A percentile compares a stretch with the other conserved stretches of the same genome.
Evolutionary conservation across 2,329 filamentous ascomycete species (phyloP).

Genomic region (Passalora sequoiae): DNA sequence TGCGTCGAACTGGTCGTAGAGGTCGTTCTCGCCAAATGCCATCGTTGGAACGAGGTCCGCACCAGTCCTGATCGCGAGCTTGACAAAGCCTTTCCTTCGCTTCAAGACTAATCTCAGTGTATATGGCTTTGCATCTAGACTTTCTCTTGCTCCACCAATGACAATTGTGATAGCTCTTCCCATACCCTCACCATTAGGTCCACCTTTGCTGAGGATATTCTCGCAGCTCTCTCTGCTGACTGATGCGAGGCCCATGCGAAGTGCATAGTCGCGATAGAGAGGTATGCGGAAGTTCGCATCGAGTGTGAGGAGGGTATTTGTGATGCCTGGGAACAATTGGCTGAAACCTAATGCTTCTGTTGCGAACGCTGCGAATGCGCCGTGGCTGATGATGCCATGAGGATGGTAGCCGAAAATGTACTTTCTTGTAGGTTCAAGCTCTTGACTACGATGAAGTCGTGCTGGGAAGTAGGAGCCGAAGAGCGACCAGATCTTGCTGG

Average conservation of each 20-base stretch:
- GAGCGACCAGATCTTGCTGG: constrained; percentile 72
- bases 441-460: constrained; percentile 74
- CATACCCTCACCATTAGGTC: constrained; percentile 72
- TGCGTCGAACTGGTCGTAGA: constrained; percentile 84
- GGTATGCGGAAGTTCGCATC: constrained; percentile 93
- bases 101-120: constrained; percentile 72
- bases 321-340: constrained; percentile 87
- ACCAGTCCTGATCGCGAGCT: constrained; percentile 85
- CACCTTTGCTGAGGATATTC: constrained; percentile 77
- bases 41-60: constrained; percentile 90
- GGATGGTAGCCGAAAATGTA: constrained; percentile 98
- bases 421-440: constrained; percentile 74
- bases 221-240: constrained; percentile 90
- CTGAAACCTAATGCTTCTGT: constrained; percentile 86
- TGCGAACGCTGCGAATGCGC: constrained; percentile 86
- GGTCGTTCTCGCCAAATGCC: constrained; percentile 89
- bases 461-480: constrained; percentile 94
- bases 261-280: constrained; percentile 89
- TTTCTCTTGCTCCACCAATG: constrained; percentile 85
- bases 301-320: constrained; percentile 87
- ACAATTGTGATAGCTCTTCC: constrained; percentile 96
- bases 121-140: constrained; percentile 78
- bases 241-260: constrained; percentile 78
- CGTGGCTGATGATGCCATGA: constrained; percentile 94
- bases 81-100: constrained; percentile 85